Conservation (phyloP, 176 grass and related monocot species). For the Oryza glaberrima region DNA sequence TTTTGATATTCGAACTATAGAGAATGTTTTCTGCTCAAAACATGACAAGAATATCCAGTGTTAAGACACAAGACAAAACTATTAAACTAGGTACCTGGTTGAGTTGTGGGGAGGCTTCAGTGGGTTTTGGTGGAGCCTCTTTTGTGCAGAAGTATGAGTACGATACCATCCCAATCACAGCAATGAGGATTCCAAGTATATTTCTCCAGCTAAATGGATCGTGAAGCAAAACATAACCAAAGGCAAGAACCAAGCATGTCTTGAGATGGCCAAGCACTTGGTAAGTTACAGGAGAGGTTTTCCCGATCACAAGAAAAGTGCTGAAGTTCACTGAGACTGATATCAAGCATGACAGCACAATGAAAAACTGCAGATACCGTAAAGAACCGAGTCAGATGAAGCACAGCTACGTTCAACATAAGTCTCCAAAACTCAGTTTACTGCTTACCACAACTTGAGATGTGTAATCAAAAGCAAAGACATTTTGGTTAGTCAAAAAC, state of each 20-base stretch:
- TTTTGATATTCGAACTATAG: not conserved
- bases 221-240: slow-evolving; percentile 94
- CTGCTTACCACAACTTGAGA: slow-evolving; percentile 91
- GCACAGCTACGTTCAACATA: slow-evolving; percentile 7
- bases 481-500: slow-evolving; percentile 88
- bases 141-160: slow-evolving; percentile 89
- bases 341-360: slow-evolving; percentile 91
- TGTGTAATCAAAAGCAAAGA: slow-evolving; percentile 95
- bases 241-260: slow-evolving; percentile 91
- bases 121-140: slow-evolving; percentile 70
- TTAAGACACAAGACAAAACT: not conserved
- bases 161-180: slow-evolving; percentile 84
- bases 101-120: slow-evolving; percentile 67
- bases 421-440: slow-evolving; percentile 3
- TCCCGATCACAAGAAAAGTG: slow-evolving; percentile 97
- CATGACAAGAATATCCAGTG: not conserved
- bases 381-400: slow-evolving; percentile 45
- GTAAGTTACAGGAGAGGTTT: slow-evolving; percentile 97
- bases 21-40: not conserved
- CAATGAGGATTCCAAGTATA: slow-evolving; percentile 91
- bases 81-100: slow-evolving; percentile 63
- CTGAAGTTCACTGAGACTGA: slow-evolving; percentile 98
- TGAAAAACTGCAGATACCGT: slow-evolving; percentile 80
- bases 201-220: slow-evolving; percentile 99
- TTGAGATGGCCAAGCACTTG: slow-evolving; percentile 98